Evolutionary conservation across 169 alveolate genomes (phyloP).

Genomic region (Neospora caninum): DNA sequence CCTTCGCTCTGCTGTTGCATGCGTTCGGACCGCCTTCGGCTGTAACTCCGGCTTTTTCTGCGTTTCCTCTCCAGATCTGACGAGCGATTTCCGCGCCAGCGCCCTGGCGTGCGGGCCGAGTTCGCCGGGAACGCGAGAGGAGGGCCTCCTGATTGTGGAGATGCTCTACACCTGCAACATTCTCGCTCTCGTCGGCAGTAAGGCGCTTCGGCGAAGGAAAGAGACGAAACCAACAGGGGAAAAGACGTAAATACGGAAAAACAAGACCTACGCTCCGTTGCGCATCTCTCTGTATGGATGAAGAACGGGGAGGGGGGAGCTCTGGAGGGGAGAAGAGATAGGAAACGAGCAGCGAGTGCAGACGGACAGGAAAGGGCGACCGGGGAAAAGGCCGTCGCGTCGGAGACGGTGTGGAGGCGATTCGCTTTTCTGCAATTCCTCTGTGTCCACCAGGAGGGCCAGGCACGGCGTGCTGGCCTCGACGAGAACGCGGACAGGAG

Average conservation of each 20-base stretch:
- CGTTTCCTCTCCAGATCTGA: not conserved
- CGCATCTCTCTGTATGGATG: no score
- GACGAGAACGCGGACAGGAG: not conserved
- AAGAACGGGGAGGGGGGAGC: no score
- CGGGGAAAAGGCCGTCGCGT: no score
- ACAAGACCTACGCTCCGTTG: no score
- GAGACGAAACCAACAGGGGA: not conserved
- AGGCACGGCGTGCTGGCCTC: not conserved
- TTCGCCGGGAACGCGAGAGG: not conserved
- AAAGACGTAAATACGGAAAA: not conserved
- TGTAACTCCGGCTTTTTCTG: not conserved
- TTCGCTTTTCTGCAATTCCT: no score
- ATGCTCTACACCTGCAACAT: slow-evolving; percentile 11
- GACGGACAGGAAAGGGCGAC: no score
- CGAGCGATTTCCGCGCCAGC: not conserved
- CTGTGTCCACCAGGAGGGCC: no score
- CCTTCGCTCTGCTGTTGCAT: no score
- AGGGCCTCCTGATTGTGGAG: slow-evolving; percentile 4
- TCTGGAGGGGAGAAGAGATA: no score
- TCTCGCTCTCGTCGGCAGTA: slow-evolving; percentile 10
- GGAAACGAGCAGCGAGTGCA: no score
- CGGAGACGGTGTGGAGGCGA: no score
- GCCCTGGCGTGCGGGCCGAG: not conserved
- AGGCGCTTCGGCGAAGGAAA: not conserved
- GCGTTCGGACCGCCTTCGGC: no score